Base-by-base conservation (phyloP, 1,139 yeast species). In the Candida frijolesensis region DNA sequence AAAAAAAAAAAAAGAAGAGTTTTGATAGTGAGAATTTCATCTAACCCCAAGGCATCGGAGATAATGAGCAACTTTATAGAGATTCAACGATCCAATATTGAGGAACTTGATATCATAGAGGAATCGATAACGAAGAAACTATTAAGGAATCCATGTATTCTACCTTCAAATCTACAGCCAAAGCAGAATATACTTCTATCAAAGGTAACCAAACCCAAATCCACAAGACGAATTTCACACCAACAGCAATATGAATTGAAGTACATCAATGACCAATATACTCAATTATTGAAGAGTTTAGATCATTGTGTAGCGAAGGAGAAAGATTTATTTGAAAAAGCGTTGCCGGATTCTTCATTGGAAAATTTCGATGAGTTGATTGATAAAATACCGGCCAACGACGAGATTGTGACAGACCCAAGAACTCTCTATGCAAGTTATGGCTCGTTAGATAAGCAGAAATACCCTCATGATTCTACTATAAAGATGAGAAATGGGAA, bases 201-300 rank as follows among this genome's bases (percentile, higher is more conserved):
- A 19, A 58, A 46, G 39, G 18, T 43, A 12, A 25, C 32, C 15
- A 43, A 43, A 43, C 45, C 45, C 25, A 54, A 41, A 47, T 51
- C 27, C 52, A 50, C 59, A 62, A 41, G 70, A 76, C 52, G 83
- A 79, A 55, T 56, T 30, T 73, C 78, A 1, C 59, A 82, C 11
- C 57, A 83, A 14, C 95, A 88, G 57, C 84, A 85, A 58, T 89
- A 86, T 64, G 97, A 92, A 63, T 73, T 89, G 3, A 70, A 74
- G 15, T 59, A 65, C 45, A 80, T 92, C 45, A 60, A 80, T 3
- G 72, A 76, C 7, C 77, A 80, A 53, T 84, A 82, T 59, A 63
- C 71, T 39, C 59, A 2, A 53, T 39, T 44, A 25, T 27, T 51
- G 18, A 46, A 46, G n/a, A 41, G 49, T 6, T 33, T 52, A n/a